Conservation (phyloP, 2,329 filamentous ascomycete genomes). For the Talaromyces rugulosus region DNA sequence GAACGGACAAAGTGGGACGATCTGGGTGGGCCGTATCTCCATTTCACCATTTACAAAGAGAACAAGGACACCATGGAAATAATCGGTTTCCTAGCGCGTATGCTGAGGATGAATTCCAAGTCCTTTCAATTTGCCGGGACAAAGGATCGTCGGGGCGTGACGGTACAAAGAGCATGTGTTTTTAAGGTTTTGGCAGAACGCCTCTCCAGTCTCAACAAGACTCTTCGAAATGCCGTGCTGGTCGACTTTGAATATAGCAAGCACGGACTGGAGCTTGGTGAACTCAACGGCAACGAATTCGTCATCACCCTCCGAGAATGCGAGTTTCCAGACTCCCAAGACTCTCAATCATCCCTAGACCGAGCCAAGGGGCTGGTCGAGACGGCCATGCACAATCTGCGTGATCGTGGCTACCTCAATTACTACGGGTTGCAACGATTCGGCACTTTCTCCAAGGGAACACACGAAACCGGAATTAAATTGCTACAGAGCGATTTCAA, state of each 20-base stretch:
- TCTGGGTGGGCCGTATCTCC: conserved; percentile 73
- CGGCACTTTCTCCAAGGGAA: conserved; percentile 80
- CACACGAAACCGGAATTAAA: conserved; percentile 76
- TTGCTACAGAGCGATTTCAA: conserved; percentile 79
- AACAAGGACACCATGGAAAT: conserved; percentile 97
- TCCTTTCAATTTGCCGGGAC: conserved; percentile 80
- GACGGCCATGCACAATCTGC: conserved; percentile 62
- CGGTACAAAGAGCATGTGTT: conserved; percentile 73
- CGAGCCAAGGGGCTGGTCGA: conserved; percentile 44
- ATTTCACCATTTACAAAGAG: conserved; percentile 93
- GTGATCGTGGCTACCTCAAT: conserved; percentile 81
- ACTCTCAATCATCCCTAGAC: conserved; percentile 43
- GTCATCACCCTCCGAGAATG: conserved; percentile 87
- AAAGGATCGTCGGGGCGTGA: conserved; percentile 84
- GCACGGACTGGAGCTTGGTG: conserved; percentile 71
- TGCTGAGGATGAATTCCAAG: conserved; percentile 65
- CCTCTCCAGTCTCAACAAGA: conserved; percentile 60
- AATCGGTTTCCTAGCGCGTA: conserved; percentile 68
- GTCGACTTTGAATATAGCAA: conserved; percentile 78
- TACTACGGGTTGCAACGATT: conserved; percentile 98
- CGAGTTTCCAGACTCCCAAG: conserved; percentile 49
- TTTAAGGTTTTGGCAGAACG: conserved; percentile 58
- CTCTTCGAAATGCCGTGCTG: conserved; percentile 58
- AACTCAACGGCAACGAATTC: conserved; percentile 87
- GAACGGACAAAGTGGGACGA: conserved; percentile 59